Conservation (phyloP, 1,139 yeast genomes). For the Lodderomyces beijingensis region DNA sequence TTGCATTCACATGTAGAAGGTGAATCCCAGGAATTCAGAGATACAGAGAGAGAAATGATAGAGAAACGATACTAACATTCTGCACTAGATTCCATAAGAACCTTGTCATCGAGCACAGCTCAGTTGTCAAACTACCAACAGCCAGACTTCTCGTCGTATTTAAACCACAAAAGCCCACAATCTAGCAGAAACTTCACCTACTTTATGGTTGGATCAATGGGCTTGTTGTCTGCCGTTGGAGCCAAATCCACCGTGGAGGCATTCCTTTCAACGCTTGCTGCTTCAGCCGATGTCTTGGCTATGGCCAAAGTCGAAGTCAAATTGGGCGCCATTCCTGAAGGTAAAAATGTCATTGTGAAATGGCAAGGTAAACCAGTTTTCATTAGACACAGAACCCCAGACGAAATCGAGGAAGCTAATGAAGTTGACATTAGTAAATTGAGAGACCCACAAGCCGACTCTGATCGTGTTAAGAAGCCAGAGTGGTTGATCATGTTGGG, state of each 20-base stretch:
- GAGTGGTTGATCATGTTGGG: constrained; percentile 99
- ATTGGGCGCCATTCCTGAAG: constrained; percentile 91
- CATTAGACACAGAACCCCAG: constrained; percentile 96
- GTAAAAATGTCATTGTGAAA: constrained; percentile 96
- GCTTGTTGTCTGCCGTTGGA: constrained; percentile 90
- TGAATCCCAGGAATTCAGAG: too few relatives aligned
- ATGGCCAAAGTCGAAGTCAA: constrained; percentile 99
- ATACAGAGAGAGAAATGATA: too few relatives aligned
- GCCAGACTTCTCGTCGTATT: constrained; percentile 84
- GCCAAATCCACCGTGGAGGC: constrained; percentile 98
- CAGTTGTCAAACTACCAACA: constrained; percentile 77
- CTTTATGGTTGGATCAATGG: constrained; percentile 97
- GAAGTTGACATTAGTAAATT: constrained; percentile 64
- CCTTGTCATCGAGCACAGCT: constrained; percentile 45
- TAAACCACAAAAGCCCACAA: constrained; percentile 69
- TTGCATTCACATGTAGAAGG: too few relatives aligned
- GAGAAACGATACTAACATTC: too few relatives aligned
- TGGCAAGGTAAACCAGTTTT: constrained; percentile 99
- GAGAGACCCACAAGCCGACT: constrained; percentile 93
- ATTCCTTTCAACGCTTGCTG: constrained; percentile 89
- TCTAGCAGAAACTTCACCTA: constrained; percentile 83
- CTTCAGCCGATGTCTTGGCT: constrained; percentile 98
- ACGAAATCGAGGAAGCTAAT: constrained; percentile 94
- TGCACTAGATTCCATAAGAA: constrained; percentile 29
- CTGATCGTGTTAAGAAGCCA: constrained; percentile 93